Evolutionary conservation across 1,284 basidiomycete species (phyloP).

Genomic region (Cryptococcus sp.): DNA sequence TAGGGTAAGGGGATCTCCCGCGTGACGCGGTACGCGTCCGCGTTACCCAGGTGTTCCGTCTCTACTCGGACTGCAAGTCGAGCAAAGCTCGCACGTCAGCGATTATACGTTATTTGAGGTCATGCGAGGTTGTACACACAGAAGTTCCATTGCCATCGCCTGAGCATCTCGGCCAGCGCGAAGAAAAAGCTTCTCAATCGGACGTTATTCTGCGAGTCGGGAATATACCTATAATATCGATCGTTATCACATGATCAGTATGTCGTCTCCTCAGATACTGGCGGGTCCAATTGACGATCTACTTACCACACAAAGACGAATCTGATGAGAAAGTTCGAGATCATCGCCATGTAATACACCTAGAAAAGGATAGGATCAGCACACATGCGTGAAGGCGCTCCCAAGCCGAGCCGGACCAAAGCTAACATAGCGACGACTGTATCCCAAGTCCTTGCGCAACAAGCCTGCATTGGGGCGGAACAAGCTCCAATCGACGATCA

Average conservation of each 20-base stretch:
- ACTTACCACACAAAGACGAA: conserved; percentile 71
- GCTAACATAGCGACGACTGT: conserved; percentile 56
- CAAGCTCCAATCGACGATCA: conserved; percentile 61
- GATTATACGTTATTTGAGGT: not conserved
- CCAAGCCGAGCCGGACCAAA: not conserved
- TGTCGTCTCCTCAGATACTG: not conserved
- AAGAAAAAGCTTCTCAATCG: conserved; percentile 68
- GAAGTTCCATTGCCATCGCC: conserved; percentile 91
- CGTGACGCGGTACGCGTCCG: conserved; percentile 51
- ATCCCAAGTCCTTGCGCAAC: conserved; percentile 74
- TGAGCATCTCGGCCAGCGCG: conserved; percentile 72
- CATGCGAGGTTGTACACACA: conserved; percentile 60
- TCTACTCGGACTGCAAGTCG: conserved; percentile 52
- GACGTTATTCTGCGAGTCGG: conserved; percentile 58
- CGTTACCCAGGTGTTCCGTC: conserved; percentile 55
- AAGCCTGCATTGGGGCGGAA: conserved; percentile 67
- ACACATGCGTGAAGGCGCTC: not conserved
- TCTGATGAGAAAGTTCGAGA: conserved; percentile 70
- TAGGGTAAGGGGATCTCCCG: conserved; percentile 50
- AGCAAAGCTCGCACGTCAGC: conserved; percentile 3
- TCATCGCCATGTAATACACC: conserved; percentile 58
- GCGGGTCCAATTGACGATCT: too few species aligned
- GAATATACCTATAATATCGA: conserved; percentile 64
- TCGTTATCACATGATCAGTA: not conserved
- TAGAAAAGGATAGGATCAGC: conserved; percentile 21